Percentiles rank a stretch among this genome's conserved stretches.
These are phyloP conservation scores for Coniosporium tulheliwenetii DNA, from an alignment of 2,329 filamentous ascomycete species.

Conservation along the genomic window DNA sequence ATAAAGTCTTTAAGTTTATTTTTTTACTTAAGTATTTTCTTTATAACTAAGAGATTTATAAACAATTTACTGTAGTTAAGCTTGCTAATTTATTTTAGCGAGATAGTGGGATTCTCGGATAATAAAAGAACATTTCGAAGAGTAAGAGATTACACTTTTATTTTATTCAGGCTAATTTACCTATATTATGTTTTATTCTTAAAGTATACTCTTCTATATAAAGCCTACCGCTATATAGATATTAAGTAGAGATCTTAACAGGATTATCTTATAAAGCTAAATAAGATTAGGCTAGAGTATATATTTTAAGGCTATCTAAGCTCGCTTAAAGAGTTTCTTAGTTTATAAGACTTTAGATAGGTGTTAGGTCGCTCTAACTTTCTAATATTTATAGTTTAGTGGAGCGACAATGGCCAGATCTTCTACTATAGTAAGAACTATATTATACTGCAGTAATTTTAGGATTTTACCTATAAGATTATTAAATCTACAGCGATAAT, in stretches of 20 bases:
- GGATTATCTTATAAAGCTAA: not conserved
- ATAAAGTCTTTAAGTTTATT: not conserved
- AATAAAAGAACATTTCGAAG: not conserved
- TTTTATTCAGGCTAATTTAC: not conserved
- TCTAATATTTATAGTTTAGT: not conserved
- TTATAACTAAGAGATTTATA: constrained; percentile 14
- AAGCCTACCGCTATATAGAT: not conserved
- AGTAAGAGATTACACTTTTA: not conserved
- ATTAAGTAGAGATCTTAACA: not conserved
- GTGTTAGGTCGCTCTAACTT: not conserved
- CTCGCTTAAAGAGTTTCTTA: not conserved
- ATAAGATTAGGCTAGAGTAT: not conserved
- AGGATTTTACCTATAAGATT: not conserved
- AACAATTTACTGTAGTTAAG: constrained; percentile 7
- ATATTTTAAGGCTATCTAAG: not conserved
- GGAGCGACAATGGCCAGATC: not conserved
- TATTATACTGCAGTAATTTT: not conserved
- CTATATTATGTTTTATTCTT: not conserved
- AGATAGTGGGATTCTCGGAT: constrained; percentile 21
- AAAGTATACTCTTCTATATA: not conserved
- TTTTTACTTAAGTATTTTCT: constrained; percentile 5
- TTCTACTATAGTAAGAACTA: no score
- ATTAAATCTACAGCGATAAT: not conserved
- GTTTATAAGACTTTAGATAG: not conserved
- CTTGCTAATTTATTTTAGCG: constrained; percentile 17